Evolutionary conservation across 1,284 basidiomycete species (phyloP).

Genomic region (Apiotrichum siamense): DNA sequence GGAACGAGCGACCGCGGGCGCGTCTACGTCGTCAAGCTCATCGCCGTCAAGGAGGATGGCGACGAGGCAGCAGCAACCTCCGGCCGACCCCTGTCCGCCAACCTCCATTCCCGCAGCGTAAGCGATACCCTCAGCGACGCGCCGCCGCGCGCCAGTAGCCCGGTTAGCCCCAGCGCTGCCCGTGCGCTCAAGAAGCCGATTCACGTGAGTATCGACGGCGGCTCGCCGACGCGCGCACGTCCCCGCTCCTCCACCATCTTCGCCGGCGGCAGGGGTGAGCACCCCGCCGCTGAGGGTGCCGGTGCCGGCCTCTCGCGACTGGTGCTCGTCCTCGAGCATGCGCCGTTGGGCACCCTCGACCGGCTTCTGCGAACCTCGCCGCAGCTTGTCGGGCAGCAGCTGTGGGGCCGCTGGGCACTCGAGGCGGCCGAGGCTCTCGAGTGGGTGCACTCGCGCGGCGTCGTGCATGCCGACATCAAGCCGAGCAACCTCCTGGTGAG

Average conservation of each 20-base stretch:
- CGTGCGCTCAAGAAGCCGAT: too few species aligned
- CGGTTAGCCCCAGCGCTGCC: too few species aligned
- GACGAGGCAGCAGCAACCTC: constrained; percentile 6
- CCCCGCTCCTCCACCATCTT: constrained; percentile 10
- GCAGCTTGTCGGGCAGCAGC: constrained; percentile 30
- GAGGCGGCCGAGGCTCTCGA: constrained; percentile 45
- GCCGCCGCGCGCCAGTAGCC: background rate
- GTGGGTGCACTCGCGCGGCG: constrained; percentile 48
- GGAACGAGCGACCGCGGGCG: constrained; percentile 13
- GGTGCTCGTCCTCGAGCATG: constrained; percentile 47
- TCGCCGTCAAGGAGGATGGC: constrained; percentile 44
- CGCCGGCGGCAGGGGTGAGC: background rate
- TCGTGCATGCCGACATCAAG: constrained; percentile 52
- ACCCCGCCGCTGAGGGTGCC: background rate
- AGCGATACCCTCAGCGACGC: background rate
- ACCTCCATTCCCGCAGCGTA: background rate
- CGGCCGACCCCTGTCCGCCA: too few species aligned
- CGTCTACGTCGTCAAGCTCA: constrained; percentile 36
- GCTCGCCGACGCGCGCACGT: constrained; percentile 1
- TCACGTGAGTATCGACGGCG: background rate
- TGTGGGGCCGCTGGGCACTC: constrained; percentile 47
- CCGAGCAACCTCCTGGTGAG: constrained; percentile 42
- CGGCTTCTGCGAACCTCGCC: constrained; percentile 43
- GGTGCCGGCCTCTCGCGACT: constrained; percentile 16
- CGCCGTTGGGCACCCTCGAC: constrained; percentile 45